Evolutionary conservation across 768 basidiomycete genomes (phyloP).

Genomic region (Candolleomyces aberdarensis): DNA sequence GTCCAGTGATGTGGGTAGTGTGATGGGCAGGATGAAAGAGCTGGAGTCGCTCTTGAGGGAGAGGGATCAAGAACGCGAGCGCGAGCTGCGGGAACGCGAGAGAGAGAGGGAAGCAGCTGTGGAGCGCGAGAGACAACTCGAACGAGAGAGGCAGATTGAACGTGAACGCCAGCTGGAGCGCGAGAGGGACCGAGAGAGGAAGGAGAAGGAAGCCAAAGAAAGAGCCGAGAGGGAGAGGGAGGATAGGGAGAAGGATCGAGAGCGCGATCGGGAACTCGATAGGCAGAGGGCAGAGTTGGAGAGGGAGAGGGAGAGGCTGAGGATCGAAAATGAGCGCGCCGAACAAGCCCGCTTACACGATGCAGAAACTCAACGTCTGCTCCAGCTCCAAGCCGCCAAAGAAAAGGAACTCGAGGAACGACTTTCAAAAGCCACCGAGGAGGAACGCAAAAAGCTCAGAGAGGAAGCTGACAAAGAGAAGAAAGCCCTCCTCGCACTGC

Average conservation of each 20-base stretch:
- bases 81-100: not conserved
- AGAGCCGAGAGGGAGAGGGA: not conserved
- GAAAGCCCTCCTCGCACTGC: not conserved
- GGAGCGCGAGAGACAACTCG: too few relatives aligned
- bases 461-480: not conserved
- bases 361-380: not conserved
- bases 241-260: not conserved
- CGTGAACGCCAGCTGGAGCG: not conserved
- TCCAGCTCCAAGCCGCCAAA: too few relatives aligned
- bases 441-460: not conserved
- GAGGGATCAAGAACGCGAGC: not conserved
- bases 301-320: not conserved
- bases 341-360: not conserved
- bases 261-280: not conserved
- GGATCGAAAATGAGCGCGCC: not conserved
- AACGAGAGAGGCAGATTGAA: too few relatives aligned
- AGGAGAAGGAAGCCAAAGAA: not conserved
- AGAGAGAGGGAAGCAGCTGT: not conserved
- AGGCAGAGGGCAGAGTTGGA: not conserved
- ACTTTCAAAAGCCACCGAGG: too few relatives aligned
- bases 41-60: not conserved
- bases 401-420: too few relatives aligned
- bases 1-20: not conserved
- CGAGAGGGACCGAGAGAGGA: not conserved
- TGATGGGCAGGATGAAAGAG: not conserved